These are phyloP conservation scores for Thalassiosira livingstoniorum DNA, from an alignment of 352 stramenopile genomes.

Conservation along the genomic window DNA sequence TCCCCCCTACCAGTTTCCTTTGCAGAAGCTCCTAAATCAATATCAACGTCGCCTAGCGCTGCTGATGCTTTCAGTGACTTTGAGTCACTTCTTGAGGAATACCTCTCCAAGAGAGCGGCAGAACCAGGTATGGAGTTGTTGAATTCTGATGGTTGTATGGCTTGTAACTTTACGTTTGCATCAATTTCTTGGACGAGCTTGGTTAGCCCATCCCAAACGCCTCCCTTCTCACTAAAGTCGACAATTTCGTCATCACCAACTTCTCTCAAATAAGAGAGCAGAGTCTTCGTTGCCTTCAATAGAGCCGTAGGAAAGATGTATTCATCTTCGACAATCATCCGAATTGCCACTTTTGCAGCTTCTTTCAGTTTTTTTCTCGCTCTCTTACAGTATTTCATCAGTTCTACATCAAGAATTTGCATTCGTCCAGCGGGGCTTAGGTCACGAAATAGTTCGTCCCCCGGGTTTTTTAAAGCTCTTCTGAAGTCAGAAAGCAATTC, in stretches of 20 bases:
- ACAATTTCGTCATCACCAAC: background rate
- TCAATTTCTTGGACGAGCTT: too few relatives aligned
- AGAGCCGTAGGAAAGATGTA: constrained; percentile 46
- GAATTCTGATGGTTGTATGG: too few relatives aligned
- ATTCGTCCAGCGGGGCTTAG: constrained; percentile 51
- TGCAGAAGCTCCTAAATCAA: too few relatives aligned
- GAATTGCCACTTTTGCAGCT: constrained; percentile 52
- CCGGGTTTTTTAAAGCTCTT: constrained; percentile 25
- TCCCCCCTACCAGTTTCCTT: too few relatives aligned
- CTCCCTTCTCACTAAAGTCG: background rate
- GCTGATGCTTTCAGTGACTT: too few relatives aligned
- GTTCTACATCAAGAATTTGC: constrained; percentile 61
- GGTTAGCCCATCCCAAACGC: too few relatives aligned
- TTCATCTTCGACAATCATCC: constrained; percentile 76
- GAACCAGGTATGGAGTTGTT: too few relatives aligned
- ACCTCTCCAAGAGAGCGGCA: too few relatives aligned
- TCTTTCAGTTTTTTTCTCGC: constrained; percentile 47
- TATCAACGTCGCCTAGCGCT: too few relatives aligned
- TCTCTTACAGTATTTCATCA: constrained; percentile 43
- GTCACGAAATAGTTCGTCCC: constrained; percentile 53
- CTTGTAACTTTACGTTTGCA: too few relatives aligned
- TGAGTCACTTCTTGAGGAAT: too few relatives aligned
- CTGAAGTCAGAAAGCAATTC: constrained; percentile 15
- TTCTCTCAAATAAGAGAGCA: constrained; percentile 21
- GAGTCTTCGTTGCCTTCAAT: constrained; percentile 10